Evolutionary conservation across 2,329 filamentous ascomycete species (phyloP).

Genomic region (Trichoderma atroviride): DNA sequence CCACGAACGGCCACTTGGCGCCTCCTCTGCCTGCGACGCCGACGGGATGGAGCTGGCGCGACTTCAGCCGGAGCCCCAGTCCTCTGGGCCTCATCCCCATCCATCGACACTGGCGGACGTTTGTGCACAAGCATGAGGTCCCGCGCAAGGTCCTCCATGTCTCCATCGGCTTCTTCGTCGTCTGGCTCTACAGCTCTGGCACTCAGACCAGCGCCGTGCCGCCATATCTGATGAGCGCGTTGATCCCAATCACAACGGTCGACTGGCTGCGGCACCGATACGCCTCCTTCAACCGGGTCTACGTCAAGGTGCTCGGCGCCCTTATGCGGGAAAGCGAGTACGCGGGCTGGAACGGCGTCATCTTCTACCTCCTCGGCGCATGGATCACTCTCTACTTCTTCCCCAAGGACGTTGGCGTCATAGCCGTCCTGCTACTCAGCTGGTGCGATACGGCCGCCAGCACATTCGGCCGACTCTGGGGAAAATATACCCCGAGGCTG

Average conservation of each 20-base stretch:
- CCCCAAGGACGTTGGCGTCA: slow-evolving; percentile 89
- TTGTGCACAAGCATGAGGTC: slow-evolving; percentile 96
- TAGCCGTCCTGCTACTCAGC: slow-evolving; percentile 85
- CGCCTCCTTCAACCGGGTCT: slow-evolving; percentile 79
- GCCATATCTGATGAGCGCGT: slow-evolving; percentile 76
- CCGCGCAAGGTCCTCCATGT: slow-evolving; percentile 92
- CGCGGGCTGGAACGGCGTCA: slow-evolving; percentile 91
- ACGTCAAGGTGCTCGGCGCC: slow-evolving; percentile 81
- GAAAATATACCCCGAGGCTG: slow-evolving; percentile 83
- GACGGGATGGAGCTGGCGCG: slow-evolving; percentile 75
- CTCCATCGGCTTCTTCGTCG: slow-evolving; percentile 91
- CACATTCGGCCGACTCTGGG: slow-evolving; percentile 89
- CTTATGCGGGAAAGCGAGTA: slow-evolving; percentile 98
- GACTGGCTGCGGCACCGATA: slow-evolving; percentile 85
- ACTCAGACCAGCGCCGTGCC: slow-evolving; percentile 77
- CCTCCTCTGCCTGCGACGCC: slow-evolving; percentile 64
- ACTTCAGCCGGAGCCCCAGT: slow-evolving; percentile 88
- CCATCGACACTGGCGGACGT: slow-evolving; percentile 85
- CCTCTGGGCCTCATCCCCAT: slow-evolving; percentile 94
- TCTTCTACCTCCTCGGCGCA: slow-evolving; percentile 91
- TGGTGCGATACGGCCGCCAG: slow-evolving; percentile 98
- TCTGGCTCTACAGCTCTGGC: slow-evolving; percentile 81
- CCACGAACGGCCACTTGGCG: slow-evolving; percentile 67
- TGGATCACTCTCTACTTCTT: slow-evolving; percentile 85
- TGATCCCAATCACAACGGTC: slow-evolving; percentile 80